These are phyloP conservation scores for Pseudognaphalium luteoalbum DNA, from an alignment of 129 eudicot species.

Conservation along the genomic window DNA sequence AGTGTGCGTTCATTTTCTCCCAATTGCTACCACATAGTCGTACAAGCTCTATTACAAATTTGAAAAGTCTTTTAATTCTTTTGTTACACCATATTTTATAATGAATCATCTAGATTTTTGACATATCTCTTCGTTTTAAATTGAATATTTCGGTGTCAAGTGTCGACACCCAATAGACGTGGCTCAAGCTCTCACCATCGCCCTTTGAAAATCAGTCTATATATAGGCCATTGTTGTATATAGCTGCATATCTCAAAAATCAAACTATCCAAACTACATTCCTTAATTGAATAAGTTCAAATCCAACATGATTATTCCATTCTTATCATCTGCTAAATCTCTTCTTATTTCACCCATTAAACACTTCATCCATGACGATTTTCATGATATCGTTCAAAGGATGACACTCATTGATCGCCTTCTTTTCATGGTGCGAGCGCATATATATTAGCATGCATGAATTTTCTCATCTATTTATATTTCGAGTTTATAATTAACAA, in stretches of 20 bases:
- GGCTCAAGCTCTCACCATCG: background rate
- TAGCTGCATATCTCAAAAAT: background rate
- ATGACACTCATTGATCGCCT: slow-evolving; percentile 53
- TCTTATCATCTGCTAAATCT: slow-evolving; percentile 24
- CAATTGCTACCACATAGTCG: background rate
- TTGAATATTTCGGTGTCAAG: background rate
- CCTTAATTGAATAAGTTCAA: background rate
- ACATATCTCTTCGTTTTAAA: too few relatives aligned
- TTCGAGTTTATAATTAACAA: too few relatives aligned
- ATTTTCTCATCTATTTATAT: too few relatives aligned
- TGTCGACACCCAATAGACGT: background rate
- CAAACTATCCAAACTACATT: background rate
- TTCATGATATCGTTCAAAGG: slow-evolving; percentile 36
- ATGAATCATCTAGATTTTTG: too few relatives aligned
- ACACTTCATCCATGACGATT: slow-evolving; percentile 51
- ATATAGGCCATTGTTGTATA: too few relatives aligned
- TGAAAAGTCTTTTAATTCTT: background rate
- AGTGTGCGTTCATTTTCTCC: too few relatives aligned
- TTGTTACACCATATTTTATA: too few relatives aligned
- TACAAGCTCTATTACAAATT: background rate
- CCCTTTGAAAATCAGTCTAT: slow-evolving; percentile 1
- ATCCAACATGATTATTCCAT: slow-evolving; percentile 1
- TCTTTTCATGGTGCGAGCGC: slow-evolving; percentile 47
- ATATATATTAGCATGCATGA: background rate
- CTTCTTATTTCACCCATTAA: slow-evolving; percentile 31